Percentiles rank a stretch among this genome's conserved stretches.
Evolutionary conservation across 768 basidiomycete genomes (phyloP).

Genomic region (Hygrophoropsis aurantiaca): DNA sequence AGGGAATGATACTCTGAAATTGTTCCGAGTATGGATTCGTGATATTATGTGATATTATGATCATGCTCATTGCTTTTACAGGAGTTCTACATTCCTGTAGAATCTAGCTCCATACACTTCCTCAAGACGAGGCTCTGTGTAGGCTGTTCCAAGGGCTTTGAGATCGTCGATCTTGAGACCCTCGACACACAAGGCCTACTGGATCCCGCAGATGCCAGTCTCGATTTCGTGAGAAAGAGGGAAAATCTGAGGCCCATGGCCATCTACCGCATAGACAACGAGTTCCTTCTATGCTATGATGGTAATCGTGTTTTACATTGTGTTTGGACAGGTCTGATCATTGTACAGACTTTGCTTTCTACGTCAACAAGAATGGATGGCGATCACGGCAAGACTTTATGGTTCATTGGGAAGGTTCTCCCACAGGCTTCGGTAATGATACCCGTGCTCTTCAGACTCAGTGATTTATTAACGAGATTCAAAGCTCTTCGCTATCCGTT

Average conservation of each 20-base stretch:
- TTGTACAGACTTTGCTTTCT: conserved; percentile 90
- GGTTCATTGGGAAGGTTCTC: conserved; percentile 95
- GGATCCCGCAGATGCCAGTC: conserved; percentile 85
- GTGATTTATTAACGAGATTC: neutral
- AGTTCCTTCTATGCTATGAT: conserved; percentile 97
- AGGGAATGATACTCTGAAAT: conserved; percentile 88
- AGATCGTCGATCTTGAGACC: conserved; percentile 96
- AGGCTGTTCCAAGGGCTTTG: conserved; percentile 95
- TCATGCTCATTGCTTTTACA: conserved; percentile 28
- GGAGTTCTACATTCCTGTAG: conserved; percentile 99
- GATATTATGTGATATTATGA: conserved; percentile 2
- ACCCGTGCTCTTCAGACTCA: too few relatives aligned
- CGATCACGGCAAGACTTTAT: conserved; percentile 89
- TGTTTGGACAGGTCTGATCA: conserved; percentile 8
- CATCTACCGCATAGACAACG: conserved; percentile 94
- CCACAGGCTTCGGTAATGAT: conserved; percentile 89
- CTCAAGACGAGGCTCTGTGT: conserved; percentile 97
- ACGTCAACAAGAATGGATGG: conserved; percentile 96
- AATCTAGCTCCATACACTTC: conserved; percentile 95
- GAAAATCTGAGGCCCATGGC: conserved; percentile 92
- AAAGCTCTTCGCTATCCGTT: conserved; percentile 94
- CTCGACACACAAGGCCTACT: conserved; percentile 95
- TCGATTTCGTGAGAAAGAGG: conserved; percentile 91
- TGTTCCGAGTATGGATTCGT: conserved; percentile 69
- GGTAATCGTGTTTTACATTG: conserved; percentile 55